Conservation (phyloP, 2,329 filamentous ascomycete species). For the Cadophora sp. region DNA sequence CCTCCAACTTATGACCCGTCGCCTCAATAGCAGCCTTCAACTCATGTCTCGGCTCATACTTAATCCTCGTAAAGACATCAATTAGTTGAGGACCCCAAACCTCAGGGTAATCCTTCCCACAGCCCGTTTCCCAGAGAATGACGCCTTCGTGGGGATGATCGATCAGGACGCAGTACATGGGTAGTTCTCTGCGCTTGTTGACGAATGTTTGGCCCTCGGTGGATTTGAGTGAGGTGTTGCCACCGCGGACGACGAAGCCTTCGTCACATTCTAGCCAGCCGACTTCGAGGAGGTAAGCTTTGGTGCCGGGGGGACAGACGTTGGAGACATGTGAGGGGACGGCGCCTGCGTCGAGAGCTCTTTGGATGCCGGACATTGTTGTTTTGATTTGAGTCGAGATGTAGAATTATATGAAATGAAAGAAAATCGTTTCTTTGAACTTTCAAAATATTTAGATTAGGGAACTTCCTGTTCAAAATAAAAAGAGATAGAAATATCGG, state of each 20-base stretch:
- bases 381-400: neutral
- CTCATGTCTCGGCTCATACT: slow-evolving; percentile 40
- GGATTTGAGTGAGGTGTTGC: slow-evolving; percentile 37
- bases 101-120: slow-evolving; percentile 38
- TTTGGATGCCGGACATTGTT: slow-evolving; percentile 39
- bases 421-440: too few relatives aligned
- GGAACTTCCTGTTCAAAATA: too few relatives aligned
- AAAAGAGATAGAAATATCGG: too few relatives aligned
- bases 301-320: slow-evolving; percentile 52
- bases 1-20: slow-evolving; percentile 52
- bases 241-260: slow-evolving; percentile 47
- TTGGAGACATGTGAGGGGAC: slow-evolving; percentile 38
- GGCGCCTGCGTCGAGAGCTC: slow-evolving; percentile 36
- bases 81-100: slow-evolving; percentile 46
- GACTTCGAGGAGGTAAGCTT: slow-evolving; percentile 54
- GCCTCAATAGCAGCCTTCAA: slow-evolving; percentile 44
- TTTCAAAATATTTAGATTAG: too few relatives aligned
- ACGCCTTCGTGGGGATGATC: slow-evolving; percentile 40
- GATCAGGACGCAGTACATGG: slow-evolving; percentile 40
- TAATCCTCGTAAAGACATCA: slow-evolving; percentile 49
- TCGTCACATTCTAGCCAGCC: slow-evolving; percentile 55
- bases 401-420: too few relatives aligned
- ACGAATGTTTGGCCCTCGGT: slow-evolving; percentile 34
- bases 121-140: slow-evolving; percentile 41
- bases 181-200: slow-evolving; percentile 39